Evolutionary conservation across 1,284 basidiomycete genomes (phyloP).

Genomic region (Cutaneotrichosporon mucoides): DNA sequence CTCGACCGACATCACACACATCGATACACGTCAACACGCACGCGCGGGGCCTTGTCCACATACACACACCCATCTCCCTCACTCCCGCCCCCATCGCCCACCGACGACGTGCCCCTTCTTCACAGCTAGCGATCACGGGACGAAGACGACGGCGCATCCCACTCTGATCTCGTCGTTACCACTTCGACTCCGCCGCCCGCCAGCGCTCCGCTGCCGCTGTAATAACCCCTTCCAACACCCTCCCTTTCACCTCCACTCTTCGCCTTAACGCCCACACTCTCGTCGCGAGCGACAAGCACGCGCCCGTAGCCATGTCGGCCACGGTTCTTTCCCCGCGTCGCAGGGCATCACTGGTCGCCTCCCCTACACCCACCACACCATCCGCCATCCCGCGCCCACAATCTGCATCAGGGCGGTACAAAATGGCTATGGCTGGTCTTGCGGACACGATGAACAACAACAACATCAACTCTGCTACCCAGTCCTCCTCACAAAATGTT

Average conservation of each 20-base stretch:
- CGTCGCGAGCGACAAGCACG: background rate
- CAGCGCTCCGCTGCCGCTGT: no score
- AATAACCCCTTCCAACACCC: background rate
- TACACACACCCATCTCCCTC: no score
- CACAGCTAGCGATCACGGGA: no score
- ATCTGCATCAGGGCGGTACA: slow-evolving; percentile 27
- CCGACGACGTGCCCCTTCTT: no score
- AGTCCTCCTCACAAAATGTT: slow-evolving; percentile 2
- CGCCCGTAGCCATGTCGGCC: slow-evolving; percentile 5
- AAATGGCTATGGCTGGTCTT: background rate
- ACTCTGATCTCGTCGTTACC: no score
- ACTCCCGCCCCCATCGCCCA: no score
- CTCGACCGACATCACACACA: no score
- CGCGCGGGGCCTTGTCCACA: no score
- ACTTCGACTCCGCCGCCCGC: no score
- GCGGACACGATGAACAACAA: background rate
- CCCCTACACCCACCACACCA: slow-evolving; percentile 27
- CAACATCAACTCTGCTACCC: background rate
- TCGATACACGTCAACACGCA: no score
- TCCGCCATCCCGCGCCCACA: slow-evolving; percentile 30
- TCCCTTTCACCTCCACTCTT: no score
- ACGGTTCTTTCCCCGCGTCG: slow-evolving; percentile 13
- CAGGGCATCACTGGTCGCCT: slow-evolving; percentile 21
- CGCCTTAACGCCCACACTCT: background rate
- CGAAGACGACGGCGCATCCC: no score